Conservation (phyloP, 352 stramenopile species). For the Globisporangium canariense region DNA sequence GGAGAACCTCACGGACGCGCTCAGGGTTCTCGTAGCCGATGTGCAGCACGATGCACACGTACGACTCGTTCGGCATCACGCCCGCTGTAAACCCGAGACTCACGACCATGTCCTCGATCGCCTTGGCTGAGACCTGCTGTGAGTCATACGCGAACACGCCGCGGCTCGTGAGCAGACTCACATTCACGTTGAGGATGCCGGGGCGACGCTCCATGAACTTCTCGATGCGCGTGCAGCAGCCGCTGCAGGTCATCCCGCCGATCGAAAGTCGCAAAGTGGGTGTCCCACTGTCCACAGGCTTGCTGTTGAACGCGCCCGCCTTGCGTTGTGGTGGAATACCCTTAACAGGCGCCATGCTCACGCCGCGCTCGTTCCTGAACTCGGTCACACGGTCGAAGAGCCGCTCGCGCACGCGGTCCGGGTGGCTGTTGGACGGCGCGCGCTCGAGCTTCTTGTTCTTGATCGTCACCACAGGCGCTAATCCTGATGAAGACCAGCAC, state of each 20-base stretch:
- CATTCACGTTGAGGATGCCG: constrained; percentile 58
- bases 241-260: constrained; percentile 84
- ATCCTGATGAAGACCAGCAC: constrained; percentile 4
- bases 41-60: constrained; percentile 54
- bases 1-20: constrained; percentile 23
- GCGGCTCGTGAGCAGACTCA: constrained; percentile 61
- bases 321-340: background rate
- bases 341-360: constrained; percentile 14
- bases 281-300: constrained; percentile 10
- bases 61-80: constrained; percentile 42
- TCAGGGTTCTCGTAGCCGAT: constrained; percentile 27
- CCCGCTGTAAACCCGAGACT: constrained; percentile 72
- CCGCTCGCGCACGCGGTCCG: constrained; percentile 18
- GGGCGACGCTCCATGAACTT: constrained; percentile 49
- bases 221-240: constrained; percentile 86
- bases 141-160: constrained; percentile 51
- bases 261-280: constrained; percentile 47
- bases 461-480: background rate
- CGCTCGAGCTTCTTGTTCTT: constrained; percentile 4
- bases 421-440: constrained; percentile 11
- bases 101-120: constrained; percentile 56
- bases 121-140: constrained; percentile 40
- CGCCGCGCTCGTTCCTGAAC: constrained; percentile 29
- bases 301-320: constrained; percentile 1
- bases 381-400: constrained; percentile 40